phyloP scores from a whole-genome alignment of 78 protist species.

The Protostelium mycophagum region DNA sequence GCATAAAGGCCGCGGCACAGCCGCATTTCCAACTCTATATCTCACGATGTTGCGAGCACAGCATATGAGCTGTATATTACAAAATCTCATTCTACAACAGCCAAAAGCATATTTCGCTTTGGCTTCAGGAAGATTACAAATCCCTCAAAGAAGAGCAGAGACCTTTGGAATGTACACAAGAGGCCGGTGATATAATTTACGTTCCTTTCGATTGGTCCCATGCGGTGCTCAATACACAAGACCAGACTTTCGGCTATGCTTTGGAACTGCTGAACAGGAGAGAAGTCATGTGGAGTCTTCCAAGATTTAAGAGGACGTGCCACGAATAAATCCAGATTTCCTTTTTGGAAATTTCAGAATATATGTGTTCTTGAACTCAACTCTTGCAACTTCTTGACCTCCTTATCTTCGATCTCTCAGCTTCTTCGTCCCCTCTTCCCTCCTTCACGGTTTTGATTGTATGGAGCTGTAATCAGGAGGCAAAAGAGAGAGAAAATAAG shows the following conservation, averaged over 20 bases:
- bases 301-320: not conserved
- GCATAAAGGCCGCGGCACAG: not conserved
- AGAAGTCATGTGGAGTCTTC: not conserved
- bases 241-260: not conserved
- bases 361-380: too few relatives aligned
- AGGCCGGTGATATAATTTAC: not conserved
- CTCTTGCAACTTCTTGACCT: too few relatives aligned
- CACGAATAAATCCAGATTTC: too few relatives aligned
- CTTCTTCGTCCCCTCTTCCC: too few relatives aligned
- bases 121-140: not conserved
- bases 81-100: not conserved
- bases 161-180: not conserved
- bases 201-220: not conserved
- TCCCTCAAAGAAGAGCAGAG: not conserved
- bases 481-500: too few relatives aligned
- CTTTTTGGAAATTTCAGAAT: too few relatives aligned
- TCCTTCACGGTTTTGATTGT: too few relatives aligned
- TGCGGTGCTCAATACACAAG: not conserved
- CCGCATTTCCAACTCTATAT: not conserved
- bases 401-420: too few relatives aligned
- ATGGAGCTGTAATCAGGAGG: too few relatives aligned
- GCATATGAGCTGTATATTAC: not conserved
- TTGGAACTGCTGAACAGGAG: not conserved
- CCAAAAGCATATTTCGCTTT: not conserved
- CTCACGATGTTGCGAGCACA: not conserved